These are phyloP conservation scores for Wickerhamomyces pijperi DNA, from an alignment of 805 yeast genomes.

Conservation along the genomic window DNA sequence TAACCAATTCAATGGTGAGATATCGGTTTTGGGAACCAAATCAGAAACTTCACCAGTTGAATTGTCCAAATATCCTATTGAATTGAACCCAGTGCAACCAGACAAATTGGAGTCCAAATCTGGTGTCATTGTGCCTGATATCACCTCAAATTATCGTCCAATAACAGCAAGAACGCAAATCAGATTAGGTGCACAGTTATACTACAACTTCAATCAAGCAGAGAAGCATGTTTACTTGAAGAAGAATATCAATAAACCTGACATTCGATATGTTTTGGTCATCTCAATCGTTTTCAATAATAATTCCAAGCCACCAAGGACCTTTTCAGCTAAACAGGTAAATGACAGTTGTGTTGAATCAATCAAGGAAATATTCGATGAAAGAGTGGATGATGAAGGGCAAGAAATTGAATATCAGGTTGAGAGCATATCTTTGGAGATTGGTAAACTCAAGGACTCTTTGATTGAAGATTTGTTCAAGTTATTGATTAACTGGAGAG, in stretches of 20 bases:
- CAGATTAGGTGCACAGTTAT: slow-evolving; percentile 23
- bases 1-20: slow-evolving; percentile 9
- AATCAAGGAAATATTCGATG: slow-evolving; percentile 17
- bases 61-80: slow-evolving; percentile 11
- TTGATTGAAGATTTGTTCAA: slow-evolving; percentile 31
- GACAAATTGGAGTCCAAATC: neutral
- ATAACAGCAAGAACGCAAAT: slow-evolving; percentile 24
- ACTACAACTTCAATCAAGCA: slow-evolving; percentile 23
- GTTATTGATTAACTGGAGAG: slow-evolving; percentile 38
- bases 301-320: slow-evolving; percentile 9
- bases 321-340: slow-evolving; percentile 9
- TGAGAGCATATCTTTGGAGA: slow-evolving; percentile 23
- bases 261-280: slow-evolving; percentile 18
- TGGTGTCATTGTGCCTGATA: slow-evolving; percentile 12
- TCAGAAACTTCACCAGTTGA: slow-evolving; percentile 13
- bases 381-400: neutral
- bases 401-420: slow-evolving; percentile 6
- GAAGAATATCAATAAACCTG: slow-evolving; percentile 10
- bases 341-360: slow-evolving; percentile 18
- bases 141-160: slow-evolving; percentile 17
- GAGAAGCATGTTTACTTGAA: slow-evolving; percentile 27
- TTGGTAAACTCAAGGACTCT: slow-evolving; percentile 19
- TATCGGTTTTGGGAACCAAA: slow-evolving; percentile 13
- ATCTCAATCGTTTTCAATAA: slow-evolving; percentile 23
- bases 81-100: neutral